Evolutionary conservation across 495 filamentous ascomycete genomes (phyloP).

Genomic region (Trichocladium antarcticum): DNA sequence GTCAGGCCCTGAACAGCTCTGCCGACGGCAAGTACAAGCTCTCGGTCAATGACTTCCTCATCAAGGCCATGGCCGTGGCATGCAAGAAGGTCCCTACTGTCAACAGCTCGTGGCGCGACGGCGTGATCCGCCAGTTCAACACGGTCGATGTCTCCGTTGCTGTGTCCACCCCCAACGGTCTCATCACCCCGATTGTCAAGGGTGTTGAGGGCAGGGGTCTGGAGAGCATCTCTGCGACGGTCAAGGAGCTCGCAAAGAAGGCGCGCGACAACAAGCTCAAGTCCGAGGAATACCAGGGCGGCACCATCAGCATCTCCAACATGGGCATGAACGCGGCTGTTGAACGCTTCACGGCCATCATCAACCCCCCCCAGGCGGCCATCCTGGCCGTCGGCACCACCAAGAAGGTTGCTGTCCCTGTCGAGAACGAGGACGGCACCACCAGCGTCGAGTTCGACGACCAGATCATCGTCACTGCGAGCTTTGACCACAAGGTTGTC

Average conservation of each 20-base stretch:
- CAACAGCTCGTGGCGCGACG: conserved; percentile 89
- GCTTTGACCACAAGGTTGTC: conserved; percentile 94
- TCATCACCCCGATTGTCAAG: conserved; percentile 97
- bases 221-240: conserved; percentile 68
- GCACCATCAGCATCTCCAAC: conserved; percentile 98
- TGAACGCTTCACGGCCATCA: conserved; percentile 96
- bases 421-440: conserved; percentile 73
- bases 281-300: conserved; percentile 98
- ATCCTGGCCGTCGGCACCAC: conserved; percentile 93
- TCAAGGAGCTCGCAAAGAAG: conserved; percentile 95
- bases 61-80: conserved; percentile 87
- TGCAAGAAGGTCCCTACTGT: conserved; percentile 87
- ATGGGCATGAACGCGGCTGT: conserved; percentile 99
- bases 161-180: conserved; percentile 82
- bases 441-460: conserved; percentile 81
- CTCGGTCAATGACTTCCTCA: conserved; percentile 96
- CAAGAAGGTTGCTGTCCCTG: conserved; percentile 85
- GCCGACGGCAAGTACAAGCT: conserved; percentile 93
- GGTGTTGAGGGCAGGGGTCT: conserved; percentile 74
- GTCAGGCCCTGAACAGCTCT: conserved; percentile 80
- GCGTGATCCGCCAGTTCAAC: conserved; percentile 84
- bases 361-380: conserved; percentile 95
- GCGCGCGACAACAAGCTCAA: conserved; percentile 96
- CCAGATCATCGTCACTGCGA: conserved; percentile 84
- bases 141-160: conserved; percentile 87